Percentiles rank a stretch among this genome's conserved stretches.
These are phyloP conservation scores for Pichia cabralensis DNA, from an alignment of 805 yeast species.

Conservation along the genomic window DNA sequence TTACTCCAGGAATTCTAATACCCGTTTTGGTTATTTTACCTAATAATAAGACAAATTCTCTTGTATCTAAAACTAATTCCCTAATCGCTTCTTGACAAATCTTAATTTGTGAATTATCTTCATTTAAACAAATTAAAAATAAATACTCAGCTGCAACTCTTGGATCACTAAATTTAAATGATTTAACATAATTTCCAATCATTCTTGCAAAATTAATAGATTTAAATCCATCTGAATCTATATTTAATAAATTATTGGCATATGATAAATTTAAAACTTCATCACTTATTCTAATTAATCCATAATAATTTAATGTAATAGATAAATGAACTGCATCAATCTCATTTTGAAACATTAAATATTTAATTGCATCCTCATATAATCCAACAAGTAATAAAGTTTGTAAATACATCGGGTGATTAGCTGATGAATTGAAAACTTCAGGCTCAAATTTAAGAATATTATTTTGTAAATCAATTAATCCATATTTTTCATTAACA, in stretches of 20 bases:
- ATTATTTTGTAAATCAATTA: conserved; percentile 64
- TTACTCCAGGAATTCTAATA: conserved; percentile 66
- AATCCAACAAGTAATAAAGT: conserved; percentile 66
- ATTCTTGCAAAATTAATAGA: conserved; percentile 46
- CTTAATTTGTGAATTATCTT: conserved; percentile 31
- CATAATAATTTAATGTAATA: conserved; percentile 66
- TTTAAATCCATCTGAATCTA: conserved; percentile 22
- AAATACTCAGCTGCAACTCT: conserved; percentile 87
- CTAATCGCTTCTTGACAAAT: conserved; percentile 70
- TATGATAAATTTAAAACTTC: conserved; percentile 7
- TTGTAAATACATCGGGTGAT: conserved; percentile 65
- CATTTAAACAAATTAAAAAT: conserved; percentile 52
- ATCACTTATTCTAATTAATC: conserved; percentile 42
- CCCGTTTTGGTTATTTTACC: conserved; percentile 83
- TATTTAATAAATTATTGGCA: conserved; percentile 20
- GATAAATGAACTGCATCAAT: conserved; percentile 87
- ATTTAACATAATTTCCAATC: conserved; percentile 70
- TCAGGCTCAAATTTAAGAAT: conserved; percentile 64
- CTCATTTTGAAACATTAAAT: conserved; percentile 53
- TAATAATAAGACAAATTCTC: conserved; percentile 70
- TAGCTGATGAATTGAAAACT: conserved; percentile 55
- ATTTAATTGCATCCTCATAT: conserved; percentile 70
- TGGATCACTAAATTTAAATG: conserved; percentile 80
- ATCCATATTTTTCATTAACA: conserved; percentile 59
- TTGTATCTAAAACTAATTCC: conserved; percentile 75